Evolutionary conservation across 2,329 filamentous ascomycete species (phyloP), one percentile per base, ranked within the genome.

Genomic region (Xylaria arbuscula): DNA sequence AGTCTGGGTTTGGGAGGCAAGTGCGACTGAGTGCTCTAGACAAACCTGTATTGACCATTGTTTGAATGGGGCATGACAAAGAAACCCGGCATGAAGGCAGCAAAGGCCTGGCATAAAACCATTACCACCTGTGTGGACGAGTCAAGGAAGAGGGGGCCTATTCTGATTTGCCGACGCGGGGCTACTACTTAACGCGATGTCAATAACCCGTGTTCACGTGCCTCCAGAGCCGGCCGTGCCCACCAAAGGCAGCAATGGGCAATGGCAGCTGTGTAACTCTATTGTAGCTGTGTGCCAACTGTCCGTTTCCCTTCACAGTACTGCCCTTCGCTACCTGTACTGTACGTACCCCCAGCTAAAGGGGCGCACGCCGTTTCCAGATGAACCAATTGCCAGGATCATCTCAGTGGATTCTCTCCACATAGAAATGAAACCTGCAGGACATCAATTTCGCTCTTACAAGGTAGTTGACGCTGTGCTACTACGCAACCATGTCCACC

Each of bases 201-300:
- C 62, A 64, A 62, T 66, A 62, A 75, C 73, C 71, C 72, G 73
- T 74, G 66, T 67, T 75, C 73, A 75, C 74, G 74, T 76, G 74
- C 60, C 15, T 51, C 19, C 55, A 17, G 28, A 28, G 32, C 32
- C 13, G 34, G 15, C 63, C 4, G 3, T 15, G 3, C 28, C 45
- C 42, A 58, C 24, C 15, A 53, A 47, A 51, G 53, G 64, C 57
- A 57, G 60, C 55, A 34, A 58, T 32, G 17, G 11, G 2, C 11
- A 17, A 42, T 36, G 32, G 32, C 53, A 55, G 34, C 32, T 55
- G 28, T 19, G 19, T 34, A 5, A 15, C 24, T 54, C 19, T 24
- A 36, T 28, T 7, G 2, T 42, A 38, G 28, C 60, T 47, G 50
- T 36, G 6, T 2, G 22, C 42, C 62, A 57, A 53, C 17, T 64